Evolutionary conservation across 345 rosid genomes (phyloP), one percentile per base, ranked within the genome.

Genomic region (Linum lewisii): DNA sequence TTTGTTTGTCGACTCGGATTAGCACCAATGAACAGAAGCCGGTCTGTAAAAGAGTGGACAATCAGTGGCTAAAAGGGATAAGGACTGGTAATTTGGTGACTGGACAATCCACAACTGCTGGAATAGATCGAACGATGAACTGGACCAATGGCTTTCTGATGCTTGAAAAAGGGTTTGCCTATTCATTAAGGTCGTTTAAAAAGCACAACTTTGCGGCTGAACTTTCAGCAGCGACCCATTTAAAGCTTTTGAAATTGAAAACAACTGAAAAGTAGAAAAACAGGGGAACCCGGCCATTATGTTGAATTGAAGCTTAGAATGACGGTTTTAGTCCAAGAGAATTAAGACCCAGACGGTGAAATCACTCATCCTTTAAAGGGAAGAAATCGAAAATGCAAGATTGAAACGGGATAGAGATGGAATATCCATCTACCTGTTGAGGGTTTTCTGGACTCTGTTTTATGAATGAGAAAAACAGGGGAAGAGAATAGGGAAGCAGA

Each of bases 51-150:
- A 24, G 53, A 62, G 70, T 64, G 65, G 66, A 59, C 37, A 63
- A 59, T 36, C 51, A 0, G 18, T 24, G 58, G 49, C 67, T 58
- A 55, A 54, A 37, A 63, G 62, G 63, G 69, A 58, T 24, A 62
- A 65, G 56, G 11, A 15, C 47, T 20, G 32, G 63, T 23, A 1
- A 60, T 63, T 59, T 58, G 65, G 63, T 61, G 60, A 69, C 63
- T 61, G 37, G 68, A 70, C 52, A 69, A 67, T 65, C 37, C 74
- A 76, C 70, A 67, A 56, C 72, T 66, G 54, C 62, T 50, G 44
- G 14, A 24, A 51, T 51, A 60, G 32, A 64, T 54, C 2, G 60
- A 32, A 61, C 34, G 37, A 56, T 20, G 38, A 68, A 49, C 36
- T 52, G 49, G 72, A 42, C 54, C 20, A 68, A 37, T 16, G 44